phyloP scores from a whole-genome alignment of 371 early-diverging fungal species.

The Mortierella sp. region DNA sequence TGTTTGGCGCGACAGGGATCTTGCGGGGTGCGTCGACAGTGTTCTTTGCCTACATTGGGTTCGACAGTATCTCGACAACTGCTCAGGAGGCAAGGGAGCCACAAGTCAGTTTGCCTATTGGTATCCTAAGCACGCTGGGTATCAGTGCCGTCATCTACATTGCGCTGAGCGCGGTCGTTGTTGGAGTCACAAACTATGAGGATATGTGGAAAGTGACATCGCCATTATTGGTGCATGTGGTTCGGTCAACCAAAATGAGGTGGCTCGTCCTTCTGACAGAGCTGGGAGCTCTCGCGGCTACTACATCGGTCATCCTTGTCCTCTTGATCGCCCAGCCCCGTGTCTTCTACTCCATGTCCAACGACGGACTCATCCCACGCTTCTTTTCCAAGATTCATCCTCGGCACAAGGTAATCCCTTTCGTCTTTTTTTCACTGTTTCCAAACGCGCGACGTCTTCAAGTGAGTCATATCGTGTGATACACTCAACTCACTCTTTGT shows the following conservation, averaged over 20 bases:
- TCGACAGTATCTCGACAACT: constrained; percentile 91
- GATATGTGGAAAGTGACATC: constrained; percentile 62
- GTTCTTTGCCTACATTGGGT: constrained; percentile 93
- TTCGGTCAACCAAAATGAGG: constrained; percentile 65
- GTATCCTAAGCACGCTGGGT: constrained; percentile 82
- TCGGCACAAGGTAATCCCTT: constrained; percentile 35
- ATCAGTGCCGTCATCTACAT: constrained; percentile 88
- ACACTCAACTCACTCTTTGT: neutral
- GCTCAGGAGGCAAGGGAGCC: constrained; percentile 91
- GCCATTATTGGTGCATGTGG: constrained; percentile 80
- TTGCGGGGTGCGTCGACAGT: constrained; percentile 85
- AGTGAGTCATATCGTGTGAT: neutral
- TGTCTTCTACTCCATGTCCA: constrained; percentile 90
- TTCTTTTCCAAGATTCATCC: constrained; percentile 79
- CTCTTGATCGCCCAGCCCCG: constrained; percentile 88
- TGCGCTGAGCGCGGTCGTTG: constrained; percentile 71
- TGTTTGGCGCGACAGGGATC: constrained; percentile 80
- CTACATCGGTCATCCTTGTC: constrained; percentile 85
- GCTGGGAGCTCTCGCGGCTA: constrained; percentile 84
- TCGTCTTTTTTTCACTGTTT: neutral
- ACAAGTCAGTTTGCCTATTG: constrained; percentile 88
- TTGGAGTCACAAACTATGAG: constrained; percentile 80
- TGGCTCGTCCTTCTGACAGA: constrained; percentile 84
- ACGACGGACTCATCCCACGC: constrained; percentile 86
- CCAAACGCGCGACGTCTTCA: neutral